These are phyloP conservation scores for Alternaria brassicicola DNA, from an alignment of 2,329 filamentous ascomycete species.

Conservation along the genomic window DNA sequence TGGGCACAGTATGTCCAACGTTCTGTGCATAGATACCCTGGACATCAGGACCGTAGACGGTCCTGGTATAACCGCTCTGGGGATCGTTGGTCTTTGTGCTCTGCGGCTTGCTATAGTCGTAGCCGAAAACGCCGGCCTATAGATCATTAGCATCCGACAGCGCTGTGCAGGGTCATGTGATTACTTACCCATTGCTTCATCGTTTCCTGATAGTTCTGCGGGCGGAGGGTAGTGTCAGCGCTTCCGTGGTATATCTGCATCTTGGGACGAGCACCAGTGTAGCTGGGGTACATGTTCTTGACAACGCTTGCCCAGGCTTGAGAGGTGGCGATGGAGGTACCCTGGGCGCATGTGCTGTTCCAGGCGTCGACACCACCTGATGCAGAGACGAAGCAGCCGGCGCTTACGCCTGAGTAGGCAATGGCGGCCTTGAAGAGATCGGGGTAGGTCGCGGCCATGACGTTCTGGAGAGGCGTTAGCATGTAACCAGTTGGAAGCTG, in stretches of 20 bases:
- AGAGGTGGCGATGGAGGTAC: slow-evolving; percentile 54
- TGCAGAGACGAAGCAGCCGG: slow-evolving; percentile 59
- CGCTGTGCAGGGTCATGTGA: not conserved
- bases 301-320: slow-evolving; percentile 58
- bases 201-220: slow-evolving; percentile 63
- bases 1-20: slow-evolving; percentile 46
- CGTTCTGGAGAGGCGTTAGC: slow-evolving; percentile 43
- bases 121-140: slow-evolving; percentile 38
- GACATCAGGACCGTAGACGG: slow-evolving; percentile 36
- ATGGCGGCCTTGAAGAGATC: slow-evolving; percentile 61
- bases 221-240: slow-evolving; percentile 57
- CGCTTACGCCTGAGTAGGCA: slow-evolving; percentile 61
- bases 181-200: slow-evolving; percentile 39
- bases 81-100: slow-evolving; percentile 39
- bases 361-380: slow-evolving; percentile 54
- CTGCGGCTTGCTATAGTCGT: slow-evolving; percentile 41
- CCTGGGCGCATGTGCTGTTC: slow-evolving; percentile 60
- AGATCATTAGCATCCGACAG: not conserved
- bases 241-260: slow-evolving; percentile 66
- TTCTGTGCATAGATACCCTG: slow-evolving; percentile 45
- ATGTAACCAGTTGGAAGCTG: not conserved
- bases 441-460: slow-evolving; percentile 60
- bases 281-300: slow-evolving; percentile 57
- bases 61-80: slow-evolving; percentile 41
- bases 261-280: slow-evolving; percentile 57